Base-by-base conservation (phyloP, 108 stramenopile genomes). In the Phaeodactylum tricornutum region DNA sequence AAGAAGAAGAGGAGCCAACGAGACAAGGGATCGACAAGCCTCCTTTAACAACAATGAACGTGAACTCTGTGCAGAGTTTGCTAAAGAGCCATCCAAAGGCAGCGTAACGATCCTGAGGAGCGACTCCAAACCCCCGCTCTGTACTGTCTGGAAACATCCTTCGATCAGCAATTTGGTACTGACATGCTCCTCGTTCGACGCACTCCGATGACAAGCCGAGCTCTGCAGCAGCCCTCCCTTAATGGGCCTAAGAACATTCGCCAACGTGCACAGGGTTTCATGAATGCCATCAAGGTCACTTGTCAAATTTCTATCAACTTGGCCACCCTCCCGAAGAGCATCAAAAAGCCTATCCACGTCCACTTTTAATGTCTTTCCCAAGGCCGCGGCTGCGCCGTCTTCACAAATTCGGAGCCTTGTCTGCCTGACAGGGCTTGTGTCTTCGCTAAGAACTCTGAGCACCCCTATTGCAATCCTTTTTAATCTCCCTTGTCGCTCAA, bases 361-460 rank as follows among this genome's bases (percentile, higher is more conserved):
- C 31, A 59, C 53, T 24, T 63, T 57, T 17, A 81, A 47, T 5
- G 70, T 67, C 25, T 27, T 15, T 16, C 79, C 79, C 8, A 81
- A 56, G 4, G 74, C 64, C 11, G 27, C 46, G 4, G 64, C 72
- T 25, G 72, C 79, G 8, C 72, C 72, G 19, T 41, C 59, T 11
- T 56, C 43, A 41, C 72, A 75, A 19, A 81, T 69, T 12, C 57
- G 68, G 1, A 63, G 34, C n/a, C 72, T 32, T 6, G 66, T 71
- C 21, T 64, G 55, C 1, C 73, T 52, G 4, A 23, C 37, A 0
- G 67, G 47, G 30, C 55, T 57, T n/a, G 61, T 51, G 46, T 75
- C 79, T 61, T 74, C 79, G 34, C 72, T 74, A n/a, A 81, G 30
- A 34, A 81, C 69, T 42, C 72, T 27, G 27, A 81, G 24, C 1